Evolutionary conservation across 2,329 filamentous ascomycete species (phyloP).

Genomic region (Aspergillus sp.): DNA sequence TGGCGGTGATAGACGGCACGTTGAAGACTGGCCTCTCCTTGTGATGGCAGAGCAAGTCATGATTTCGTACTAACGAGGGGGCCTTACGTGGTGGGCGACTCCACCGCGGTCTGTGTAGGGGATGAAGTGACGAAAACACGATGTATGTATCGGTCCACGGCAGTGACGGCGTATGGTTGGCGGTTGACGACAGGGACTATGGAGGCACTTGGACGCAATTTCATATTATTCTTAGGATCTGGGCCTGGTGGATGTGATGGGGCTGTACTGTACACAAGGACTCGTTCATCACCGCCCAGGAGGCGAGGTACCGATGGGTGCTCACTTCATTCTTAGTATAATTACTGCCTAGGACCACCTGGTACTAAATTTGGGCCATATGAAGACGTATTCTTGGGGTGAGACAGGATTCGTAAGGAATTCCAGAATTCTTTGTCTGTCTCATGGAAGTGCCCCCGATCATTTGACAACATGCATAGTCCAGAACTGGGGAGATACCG

Average conservation of each 20-base stretch:
- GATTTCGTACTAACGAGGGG: neutral
- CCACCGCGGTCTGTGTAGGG: neutral
- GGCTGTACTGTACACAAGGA: no score
- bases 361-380: no score
- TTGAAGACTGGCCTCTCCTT: no score
- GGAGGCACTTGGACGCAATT: neutral
- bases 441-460: neutral
- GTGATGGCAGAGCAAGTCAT: neutral
- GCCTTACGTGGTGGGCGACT: neutral
- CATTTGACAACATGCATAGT: no score
- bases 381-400: neutral
- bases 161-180: neutral
- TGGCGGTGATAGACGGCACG: slow-evolving; percentile 1
- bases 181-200: neutral
- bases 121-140: slow-evolving; percentile 1
- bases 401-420: slow-evolving; percentile 10
- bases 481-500: no score
- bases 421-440: neutral
- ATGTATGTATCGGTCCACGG: slow-evolving; percentile 1
- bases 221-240: neutral
- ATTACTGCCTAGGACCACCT: no score
- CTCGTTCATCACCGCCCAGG: no score
- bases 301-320: no score
- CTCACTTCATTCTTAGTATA: no score
- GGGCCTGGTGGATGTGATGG: neutral